Evolutionary conservation across 2,329 filamentous ascomycete species (phyloP).

Genomic region (Bisporella sp.): DNA sequence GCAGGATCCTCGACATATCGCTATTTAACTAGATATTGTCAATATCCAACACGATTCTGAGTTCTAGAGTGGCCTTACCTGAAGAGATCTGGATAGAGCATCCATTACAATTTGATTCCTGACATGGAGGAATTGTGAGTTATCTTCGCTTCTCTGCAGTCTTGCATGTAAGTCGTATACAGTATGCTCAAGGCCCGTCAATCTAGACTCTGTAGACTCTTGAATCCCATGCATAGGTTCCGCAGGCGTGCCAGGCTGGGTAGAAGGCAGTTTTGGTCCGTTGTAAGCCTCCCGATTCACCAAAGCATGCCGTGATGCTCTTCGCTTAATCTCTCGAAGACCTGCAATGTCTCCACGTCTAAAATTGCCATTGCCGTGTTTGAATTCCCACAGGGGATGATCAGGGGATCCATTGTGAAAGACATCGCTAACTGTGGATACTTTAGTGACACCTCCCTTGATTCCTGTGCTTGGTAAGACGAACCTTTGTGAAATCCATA

Average conservation of each 20-base stretch:
- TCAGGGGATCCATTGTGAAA: constrained; percentile 94
- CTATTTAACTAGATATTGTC: constrained; percentile 63
- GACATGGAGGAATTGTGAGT: constrained; percentile 67
- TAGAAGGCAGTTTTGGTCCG: constrained; percentile 63
- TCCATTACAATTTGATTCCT: constrained; percentile 81
- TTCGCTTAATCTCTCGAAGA: constrained; percentile 88
- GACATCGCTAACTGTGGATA: constrained; percentile 78
- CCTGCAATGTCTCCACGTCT: constrained; percentile 90
- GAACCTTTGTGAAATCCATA: constrained; percentile 98
- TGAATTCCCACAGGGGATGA: constrained; percentile 96
- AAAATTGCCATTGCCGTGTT: constrained; percentile 95
- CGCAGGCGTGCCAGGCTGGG: constrained; percentile 78
- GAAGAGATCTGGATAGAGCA: constrained; percentile 65
- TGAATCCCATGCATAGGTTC: constrained; percentile 66
- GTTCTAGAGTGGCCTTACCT: constrained; percentile 36
- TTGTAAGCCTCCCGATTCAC: constrained; percentile 89
- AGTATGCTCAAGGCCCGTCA: constrained; percentile 71
- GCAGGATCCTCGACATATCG: constrained; percentile 70
- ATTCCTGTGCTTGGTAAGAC: constrained; percentile 16
- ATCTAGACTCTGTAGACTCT: constrained; percentile 69
- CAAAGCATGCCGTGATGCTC: constrained; percentile 85
- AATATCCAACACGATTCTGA: constrained; percentile 18
- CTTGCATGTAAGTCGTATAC: constrained; percentile 73
- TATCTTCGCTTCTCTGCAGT: constrained; percentile 77
- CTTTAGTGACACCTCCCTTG: constrained; percentile 4